Evolutionary conservation across 2,329 filamentous ascomycete genomes (phyloP), one percentile per base, ranked within the genome.

Genomic region (Scopulariopsis brevicaulis): DNA sequence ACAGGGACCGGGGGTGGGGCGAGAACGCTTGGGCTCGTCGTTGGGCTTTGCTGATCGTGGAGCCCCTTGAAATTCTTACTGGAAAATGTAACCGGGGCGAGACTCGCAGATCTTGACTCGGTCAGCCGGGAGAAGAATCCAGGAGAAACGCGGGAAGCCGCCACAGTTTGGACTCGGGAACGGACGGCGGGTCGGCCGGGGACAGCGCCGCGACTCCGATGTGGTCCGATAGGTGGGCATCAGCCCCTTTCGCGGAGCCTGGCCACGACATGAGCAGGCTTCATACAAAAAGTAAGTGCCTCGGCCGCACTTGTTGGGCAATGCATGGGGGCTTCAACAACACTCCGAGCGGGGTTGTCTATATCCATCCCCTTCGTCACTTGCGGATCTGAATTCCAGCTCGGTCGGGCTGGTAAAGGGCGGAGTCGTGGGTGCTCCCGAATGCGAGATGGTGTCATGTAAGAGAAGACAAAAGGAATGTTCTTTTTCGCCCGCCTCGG

Each of bases 371-470:
- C 46, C 20, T 12, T 12, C 20, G 53, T 11, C 18, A 37, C 18
- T 28, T 22, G 34, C 25, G 15, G 52, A 40, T 40, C 40, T 14
- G n/a, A 32, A 50, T 50, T 6, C 18, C 2, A 46, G 40, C 40
- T 51, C 25, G 7, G 24, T 24, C 46, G 46, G 8, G 46, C 22
- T 14, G 20, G n/a, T 22, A 22, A 14, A 14, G 20, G n/a, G 46
- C 12, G 20, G 46, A 24, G 46, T 14, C 46, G 5, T 22, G 46
- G 46, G 5, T 6, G 34, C n/a, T 25, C 15, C 22, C 5, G n/a
- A 50, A 32, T 34, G 20, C 43, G 55, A 56, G 32, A 56, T 22
- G 55, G 25, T 25, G 55, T 50, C n/a, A 35, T 56, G 55, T 56
- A 20, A 50, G 55, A 51, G 55, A 34, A 56, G 18, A 43, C 37